These are phyloP conservation scores for Naematelia aurantialba DNA, from an alignment of 768 basidiomycete genomes.

Conservation along the genomic window DNA sequence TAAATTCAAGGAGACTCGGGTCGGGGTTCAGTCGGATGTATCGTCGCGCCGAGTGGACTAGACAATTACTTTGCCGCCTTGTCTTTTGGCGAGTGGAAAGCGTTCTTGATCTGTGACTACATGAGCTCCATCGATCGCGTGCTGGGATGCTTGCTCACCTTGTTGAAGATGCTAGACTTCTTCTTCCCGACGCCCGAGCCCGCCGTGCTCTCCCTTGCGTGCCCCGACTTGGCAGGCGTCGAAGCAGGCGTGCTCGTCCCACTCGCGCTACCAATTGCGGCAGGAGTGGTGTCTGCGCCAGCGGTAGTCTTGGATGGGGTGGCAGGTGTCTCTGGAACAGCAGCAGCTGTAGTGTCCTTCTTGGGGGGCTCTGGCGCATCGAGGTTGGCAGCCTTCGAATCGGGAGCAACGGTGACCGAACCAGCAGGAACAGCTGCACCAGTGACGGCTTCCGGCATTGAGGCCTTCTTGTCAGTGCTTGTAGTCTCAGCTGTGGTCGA, in stretches of 20 bases:
- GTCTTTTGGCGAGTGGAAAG: conserved; percentile 40
- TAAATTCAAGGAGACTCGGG: background rate
- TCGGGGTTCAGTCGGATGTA: background rate
- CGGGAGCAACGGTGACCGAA: conserved; percentile 17
- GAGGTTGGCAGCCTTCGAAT: conserved; percentile 4
- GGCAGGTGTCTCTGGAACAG: conserved; percentile 7
- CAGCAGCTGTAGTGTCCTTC: conserved; percentile 11
- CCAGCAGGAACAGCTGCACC: conserved; percentile 13
- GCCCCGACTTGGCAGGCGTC: conserved; percentile 31
- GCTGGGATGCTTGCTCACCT: conserved; percentile 25
- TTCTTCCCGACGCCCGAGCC: conserved; percentile 38
- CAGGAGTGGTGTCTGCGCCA: conserved; percentile 18
- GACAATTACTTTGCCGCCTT: conserved; percentile 33
- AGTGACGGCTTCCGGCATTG: background rate
- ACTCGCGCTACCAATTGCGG: conserved; percentile 13
- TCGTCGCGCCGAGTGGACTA: background rate
- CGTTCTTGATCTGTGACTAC: conserved; percentile 31
- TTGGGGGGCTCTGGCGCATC: conserved; percentile 7
- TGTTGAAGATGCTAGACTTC: conserved; percentile 46
- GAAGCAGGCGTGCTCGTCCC: conserved; percentile 31
- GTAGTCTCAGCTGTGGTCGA: conserved; percentile 6
- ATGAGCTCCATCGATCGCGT: background rate
- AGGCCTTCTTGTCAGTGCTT: background rate
- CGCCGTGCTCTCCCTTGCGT: conserved; percentile 15
- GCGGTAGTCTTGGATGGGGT: conserved; percentile 31